Evolutionary conservation across 257 asterid genomes (phyloP).

Genomic region (Fraxinus excelsior): DNA sequence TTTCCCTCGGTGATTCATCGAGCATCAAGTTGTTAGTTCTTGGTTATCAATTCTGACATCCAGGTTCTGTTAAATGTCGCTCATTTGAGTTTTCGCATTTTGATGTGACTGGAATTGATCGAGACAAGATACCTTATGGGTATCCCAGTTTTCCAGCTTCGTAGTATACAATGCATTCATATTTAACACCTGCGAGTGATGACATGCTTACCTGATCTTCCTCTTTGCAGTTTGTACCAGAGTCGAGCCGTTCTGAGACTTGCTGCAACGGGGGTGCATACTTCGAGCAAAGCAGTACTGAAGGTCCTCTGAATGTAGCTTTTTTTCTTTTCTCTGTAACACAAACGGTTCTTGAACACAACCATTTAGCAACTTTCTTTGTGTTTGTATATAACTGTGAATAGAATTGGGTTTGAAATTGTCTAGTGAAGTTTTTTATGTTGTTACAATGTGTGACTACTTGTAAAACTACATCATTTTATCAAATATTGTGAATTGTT

Average conservation of each 20-base stretch:
- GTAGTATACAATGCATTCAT: neutral
- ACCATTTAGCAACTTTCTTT: neutral
- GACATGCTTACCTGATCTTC: neutral
- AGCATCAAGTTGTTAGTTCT: neutral
- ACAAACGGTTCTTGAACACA: too few species aligned
- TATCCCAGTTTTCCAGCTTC: neutral
- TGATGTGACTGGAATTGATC: neutral
- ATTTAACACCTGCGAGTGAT: too few species aligned
- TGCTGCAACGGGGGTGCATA: constrained; percentile 75
- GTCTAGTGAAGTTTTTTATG: neutral
- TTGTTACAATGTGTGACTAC: neutral
- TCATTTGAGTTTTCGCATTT: neutral
- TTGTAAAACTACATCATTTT: neutral
- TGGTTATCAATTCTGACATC: neutral
- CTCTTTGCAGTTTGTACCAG: constrained; percentile 66
- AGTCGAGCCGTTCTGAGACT: constrained; percentile 61
- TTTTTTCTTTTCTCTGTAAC: constrained; percentile 3
- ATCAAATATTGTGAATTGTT: neutral
- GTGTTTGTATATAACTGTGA: constrained; percentile 25
- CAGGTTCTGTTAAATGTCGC: neutral
- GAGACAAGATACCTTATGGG: neutral
- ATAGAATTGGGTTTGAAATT: constrained; percentile 12
- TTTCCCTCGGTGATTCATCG: neutral
- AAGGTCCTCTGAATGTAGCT: constrained; percentile 40
- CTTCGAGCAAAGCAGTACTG: constrained; percentile 60